phyloP scores from a whole-genome alignment of 208 protist genomes.

The Leishmania mexicana region DNA sequence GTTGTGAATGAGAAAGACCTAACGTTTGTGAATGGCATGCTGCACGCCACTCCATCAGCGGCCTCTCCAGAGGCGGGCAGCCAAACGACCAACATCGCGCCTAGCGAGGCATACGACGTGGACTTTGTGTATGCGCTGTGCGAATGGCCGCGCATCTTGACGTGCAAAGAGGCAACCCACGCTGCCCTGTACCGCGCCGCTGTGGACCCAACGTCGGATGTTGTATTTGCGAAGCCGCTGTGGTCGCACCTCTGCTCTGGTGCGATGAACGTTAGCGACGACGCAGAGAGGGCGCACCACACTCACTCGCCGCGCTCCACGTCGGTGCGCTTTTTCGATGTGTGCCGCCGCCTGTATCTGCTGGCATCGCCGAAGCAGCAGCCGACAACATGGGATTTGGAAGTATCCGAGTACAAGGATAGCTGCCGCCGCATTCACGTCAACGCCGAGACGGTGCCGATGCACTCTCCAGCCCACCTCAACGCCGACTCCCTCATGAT shows the following conservation, averaged over 20 bases:
- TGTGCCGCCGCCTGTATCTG: constrained; percentile 53
- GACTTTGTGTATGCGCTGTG: constrained; percentile 63
- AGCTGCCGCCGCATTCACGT: constrained; percentile 71
- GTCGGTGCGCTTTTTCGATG: constrained; percentile 60
- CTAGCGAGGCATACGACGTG: constrained; percentile 33
- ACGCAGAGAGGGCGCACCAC: constrained; percentile 4
- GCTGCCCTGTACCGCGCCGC: constrained; percentile 55
- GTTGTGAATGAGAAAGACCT: constrained; percentile 58
- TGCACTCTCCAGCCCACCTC: constrained; percentile 29
- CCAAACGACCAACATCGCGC: constrained; percentile 14
- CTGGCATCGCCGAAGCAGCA: constrained; percentile 55
- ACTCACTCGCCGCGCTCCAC: constrained; percentile 10
- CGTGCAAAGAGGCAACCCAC: constrained; percentile 28
- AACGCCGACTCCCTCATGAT: constrained; percentile 35
- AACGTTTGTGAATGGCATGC: constrained; percentile 39
- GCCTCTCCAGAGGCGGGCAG: constrained; percentile 13
- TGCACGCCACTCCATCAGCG: constrained; percentile 29
- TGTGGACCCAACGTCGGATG: constrained; percentile 49
- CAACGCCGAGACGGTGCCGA: constrained; percentile 23
- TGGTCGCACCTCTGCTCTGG: constrained; percentile 68
- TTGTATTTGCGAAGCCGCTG: constrained; percentile 78
- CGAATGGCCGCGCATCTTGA: constrained; percentile 64
- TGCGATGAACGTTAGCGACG: constrained; percentile 31
- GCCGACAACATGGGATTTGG: constrained; percentile 57
- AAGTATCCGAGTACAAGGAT: constrained; percentile 76